Conservation (phyloP, 2,329 filamentous ascomycete genomes). For the Lasiodiplodia hormozganensis region DNA sequence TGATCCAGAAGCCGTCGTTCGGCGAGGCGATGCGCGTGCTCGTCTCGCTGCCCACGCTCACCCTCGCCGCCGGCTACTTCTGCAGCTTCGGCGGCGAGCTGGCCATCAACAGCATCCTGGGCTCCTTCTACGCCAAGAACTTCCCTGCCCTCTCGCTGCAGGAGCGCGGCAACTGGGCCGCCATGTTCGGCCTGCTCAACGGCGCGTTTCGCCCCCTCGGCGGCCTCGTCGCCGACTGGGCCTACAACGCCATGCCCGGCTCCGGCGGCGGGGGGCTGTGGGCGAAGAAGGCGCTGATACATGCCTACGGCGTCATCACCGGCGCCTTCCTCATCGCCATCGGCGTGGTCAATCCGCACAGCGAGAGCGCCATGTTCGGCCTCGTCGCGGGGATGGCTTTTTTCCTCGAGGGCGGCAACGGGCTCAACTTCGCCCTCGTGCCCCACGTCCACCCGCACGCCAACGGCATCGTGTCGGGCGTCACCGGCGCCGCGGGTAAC, state of each 20-base stretch:
- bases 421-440: slow-evolving; percentile 84
- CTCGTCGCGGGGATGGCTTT: slow-evolving; percentile 79
- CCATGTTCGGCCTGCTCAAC: slow-evolving; percentile 80
- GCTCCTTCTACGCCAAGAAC: slow-evolving; percentile 64
- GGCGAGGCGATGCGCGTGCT: slow-evolving; percentile 67
- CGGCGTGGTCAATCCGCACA: slow-evolving; percentile 67
- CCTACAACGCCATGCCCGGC: slow-evolving; percentile 56
- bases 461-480: slow-evolving; percentile 77
- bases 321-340: slow-evolving; percentile 69
- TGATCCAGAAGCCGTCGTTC: slow-evolving; percentile 66
- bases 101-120: slow-evolving; percentile 66
- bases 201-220: slow-evolving; percentile 71
- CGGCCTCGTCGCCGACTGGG: slow-evolving; percentile 64
- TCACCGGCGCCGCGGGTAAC: slow-evolving; percentile 82
- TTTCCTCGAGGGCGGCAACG: slow-evolving; percentile 85
- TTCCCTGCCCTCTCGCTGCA: slow-evolving; percentile 64
- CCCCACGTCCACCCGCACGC: slow-evolving; percentile 85
- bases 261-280: slow-evolving; percentile 54
- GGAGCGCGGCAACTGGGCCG: slow-evolving; percentile 66
- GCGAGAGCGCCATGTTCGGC: slow-evolving; percentile 72
- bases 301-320: slow-evolving; percentile 62
- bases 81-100: slow-evolving; percentile 68
- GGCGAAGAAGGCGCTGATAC: slow-evolving; percentile 69
- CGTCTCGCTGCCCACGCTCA: slow-evolving; percentile 65
- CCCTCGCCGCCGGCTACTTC: slow-evolving; percentile 62